These are phyloP conservation scores for Xenoacremonium recifei DNA, from an alignment of 2,329 filamentous ascomycete species.

Conservation along the genomic window DNA sequence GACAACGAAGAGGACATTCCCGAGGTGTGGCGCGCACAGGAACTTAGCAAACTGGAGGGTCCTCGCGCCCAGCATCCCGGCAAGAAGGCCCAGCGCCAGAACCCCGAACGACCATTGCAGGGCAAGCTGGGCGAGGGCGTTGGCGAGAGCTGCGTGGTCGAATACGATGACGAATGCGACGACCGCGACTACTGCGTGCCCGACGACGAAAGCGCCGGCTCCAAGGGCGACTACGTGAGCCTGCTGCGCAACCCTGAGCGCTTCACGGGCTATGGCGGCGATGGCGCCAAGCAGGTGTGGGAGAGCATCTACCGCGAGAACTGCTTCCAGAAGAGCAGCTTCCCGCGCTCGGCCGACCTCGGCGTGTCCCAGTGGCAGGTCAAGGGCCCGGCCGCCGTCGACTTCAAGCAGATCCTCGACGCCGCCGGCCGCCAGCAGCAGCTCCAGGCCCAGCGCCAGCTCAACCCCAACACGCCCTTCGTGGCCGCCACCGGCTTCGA, in stretches of 20 bases:
- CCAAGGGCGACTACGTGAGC: constrained; percentile 95
- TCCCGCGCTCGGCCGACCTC: constrained; percentile 57
- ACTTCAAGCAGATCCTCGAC: constrained; percentile 61
- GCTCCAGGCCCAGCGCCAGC: constrained; percentile 50
- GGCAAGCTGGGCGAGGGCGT: constrained; percentile 82
- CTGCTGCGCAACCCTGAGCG: constrained; percentile 90
- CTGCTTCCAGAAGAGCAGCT: constrained; percentile 76
- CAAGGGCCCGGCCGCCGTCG: constrained; percentile 54
- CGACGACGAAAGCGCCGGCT: constrained; percentile 83
- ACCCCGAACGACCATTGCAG: constrained; percentile 71
- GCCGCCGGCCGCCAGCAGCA: constrained; percentile 59
- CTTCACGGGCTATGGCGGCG: constrained; percentile 90
- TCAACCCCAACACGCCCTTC: constrained; percentile 53
- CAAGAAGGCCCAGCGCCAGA: constrained; percentile 68
- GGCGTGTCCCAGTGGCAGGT: constrained; percentile 42
- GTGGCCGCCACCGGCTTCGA: constrained; percentile 67
- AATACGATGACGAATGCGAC: constrained; percentile 97
- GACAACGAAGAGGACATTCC: constrained; percentile 96
- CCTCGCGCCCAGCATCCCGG: constrained; percentile 88
- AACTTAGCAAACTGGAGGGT: constrained; percentile 88
- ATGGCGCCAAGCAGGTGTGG: constrained; percentile 87
- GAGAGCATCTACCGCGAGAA: constrained; percentile 96
- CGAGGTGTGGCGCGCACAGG: constrained; percentile 83
- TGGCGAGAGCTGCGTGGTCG: constrained; percentile 93
- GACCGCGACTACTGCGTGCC: constrained; percentile 95